Percentiles rank a stretch among this genome's conserved stretches.
Evolutionary conservation across 1,284 basidiomycete genomes (phyloP).

Genomic region (Polyporus tsugae): DNA sequence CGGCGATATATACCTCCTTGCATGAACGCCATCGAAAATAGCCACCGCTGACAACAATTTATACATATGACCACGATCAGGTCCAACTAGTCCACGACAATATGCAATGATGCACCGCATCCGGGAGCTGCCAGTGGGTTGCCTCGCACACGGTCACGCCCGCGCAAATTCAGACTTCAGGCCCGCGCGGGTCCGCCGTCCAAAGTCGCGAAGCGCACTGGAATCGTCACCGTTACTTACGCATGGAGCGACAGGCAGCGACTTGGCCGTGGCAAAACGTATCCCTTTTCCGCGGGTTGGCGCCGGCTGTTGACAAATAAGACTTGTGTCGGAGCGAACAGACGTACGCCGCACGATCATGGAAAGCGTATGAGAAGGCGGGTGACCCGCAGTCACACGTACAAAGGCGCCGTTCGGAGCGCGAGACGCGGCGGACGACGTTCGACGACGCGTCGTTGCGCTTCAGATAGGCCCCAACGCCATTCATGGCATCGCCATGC

Average conservation of each 20-base stretch:
- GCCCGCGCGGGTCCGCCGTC: conserved; percentile 16
- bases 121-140: not conserved
- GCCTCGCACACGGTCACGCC: not conserved
- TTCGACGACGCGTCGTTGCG: conserved; percentile 20
- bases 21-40: not conserved
- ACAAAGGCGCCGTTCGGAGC: conserved; percentile 12
- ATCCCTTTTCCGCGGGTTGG: not conserved
- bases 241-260: conserved; percentile 4
- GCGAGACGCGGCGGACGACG: conserved; percentile 14
- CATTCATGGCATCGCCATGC: not conserved
- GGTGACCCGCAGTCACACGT: conserved; percentile 23
- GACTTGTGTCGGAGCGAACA: conserved; percentile 16
- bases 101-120: conserved; percentile 11
- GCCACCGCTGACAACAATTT: not conserved
- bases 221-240: conserved; percentile 19
- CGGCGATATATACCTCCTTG: conserved; percentile 15
- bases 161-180: conserved; percentile 6
- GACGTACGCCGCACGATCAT: conserved; percentile 19
- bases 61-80: conserved; percentile 6
- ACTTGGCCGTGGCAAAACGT: conserved; percentile 2
- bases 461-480: not conserved
- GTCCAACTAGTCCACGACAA: conserved; percentile 3
- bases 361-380: conserved; percentile 21
- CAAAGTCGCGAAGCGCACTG: conserved; percentile 16
- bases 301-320: conserved; percentile 12